A percentile compares a stretch with the other conserved stretches of the same genome.
These are phyloP conservation scores for Elaeis guineensis DNA, from an alignment of 176 grass and related monocot species.

Conservation along the genomic window DNA sequence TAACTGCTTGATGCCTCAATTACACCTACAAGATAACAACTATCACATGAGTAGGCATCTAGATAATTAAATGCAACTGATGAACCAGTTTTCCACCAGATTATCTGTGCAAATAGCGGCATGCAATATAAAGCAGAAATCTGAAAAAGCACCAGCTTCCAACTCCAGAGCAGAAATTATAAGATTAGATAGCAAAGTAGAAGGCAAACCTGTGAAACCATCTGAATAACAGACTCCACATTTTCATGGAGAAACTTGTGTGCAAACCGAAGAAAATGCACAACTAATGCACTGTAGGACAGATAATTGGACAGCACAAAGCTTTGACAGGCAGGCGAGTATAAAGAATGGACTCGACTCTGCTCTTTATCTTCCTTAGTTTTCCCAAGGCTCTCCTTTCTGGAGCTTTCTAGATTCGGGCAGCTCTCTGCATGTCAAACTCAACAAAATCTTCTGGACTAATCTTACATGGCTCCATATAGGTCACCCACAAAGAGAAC, in stretches of 20 bases:
- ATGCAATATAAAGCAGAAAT: no score
- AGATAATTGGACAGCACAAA: conserved; percentile 82
- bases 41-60: no score
- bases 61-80: no score
- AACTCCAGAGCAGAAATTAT: no score
- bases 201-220: conserved; percentile 59
- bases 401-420: conserved; percentile 13
- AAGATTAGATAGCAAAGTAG: no score
- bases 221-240: conserved; percentile 48
- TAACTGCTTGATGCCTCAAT: no score
- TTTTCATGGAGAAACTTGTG: conserved; percentile 85
- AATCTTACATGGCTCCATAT: conserved; percentile 86
- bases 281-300: conserved; percentile 75
- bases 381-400: not conserved
- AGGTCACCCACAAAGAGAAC: conserved; percentile 64
- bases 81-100: no score
- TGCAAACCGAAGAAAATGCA: conserved; percentile 86
- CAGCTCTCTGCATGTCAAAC: conserved; percentile 24
- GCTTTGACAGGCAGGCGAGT: conserved; percentile 41
- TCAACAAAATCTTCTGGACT: conserved; percentile 38
- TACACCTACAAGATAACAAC: no score
- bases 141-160: no score
- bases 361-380: conserved; percentile 13
- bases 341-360: conserved; percentile 15
- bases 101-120: no score